Conservation (phyloP, 441 rosid genomes). For the Populus hybrid region DNA sequence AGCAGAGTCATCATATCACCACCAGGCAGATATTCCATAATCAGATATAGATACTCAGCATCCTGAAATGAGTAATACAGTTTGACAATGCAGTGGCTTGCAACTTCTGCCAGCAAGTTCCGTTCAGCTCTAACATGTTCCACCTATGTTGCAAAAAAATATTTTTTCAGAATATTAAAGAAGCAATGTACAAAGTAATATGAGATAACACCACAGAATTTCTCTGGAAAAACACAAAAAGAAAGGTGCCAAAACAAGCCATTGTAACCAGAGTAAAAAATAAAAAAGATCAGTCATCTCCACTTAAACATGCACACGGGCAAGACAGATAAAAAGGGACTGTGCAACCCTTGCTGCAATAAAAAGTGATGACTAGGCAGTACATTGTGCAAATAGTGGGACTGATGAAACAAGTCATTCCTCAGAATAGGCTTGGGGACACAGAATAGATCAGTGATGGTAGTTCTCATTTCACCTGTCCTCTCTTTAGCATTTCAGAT, state of each 20-base stretch:
- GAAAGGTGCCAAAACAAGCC: not conserved
- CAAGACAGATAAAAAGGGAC: not conserved
- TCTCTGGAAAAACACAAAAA: not conserved
- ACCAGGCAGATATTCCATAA: conserved; percentile 98
- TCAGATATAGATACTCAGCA: conserved; percentile 81
- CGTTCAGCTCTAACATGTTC: conserved; percentile 99
- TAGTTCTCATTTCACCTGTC: conserved; percentile 66
- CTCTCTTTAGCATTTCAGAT: conserved; percentile 94
- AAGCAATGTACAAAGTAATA: conserved; percentile 6
- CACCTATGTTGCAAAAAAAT: conserved; percentile 47
- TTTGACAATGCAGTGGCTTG: conserved; percentile 91
- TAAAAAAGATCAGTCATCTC: not conserved
- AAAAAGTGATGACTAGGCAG: not conserved
- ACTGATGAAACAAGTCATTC: not conserved
- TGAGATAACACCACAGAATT: not conserved
- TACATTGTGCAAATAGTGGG: conserved; percentile 1
- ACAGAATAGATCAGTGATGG: conserved; percentile 11
- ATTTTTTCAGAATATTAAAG: conserved; percentile 8
- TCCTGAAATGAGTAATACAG: conserved; percentile 97
- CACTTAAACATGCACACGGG: not conserved
- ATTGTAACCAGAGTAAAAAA: not conserved
- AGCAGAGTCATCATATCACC: conserved; percentile 97
- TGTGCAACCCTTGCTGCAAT: not conserved
- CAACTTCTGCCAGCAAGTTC: conserved; percentile 96
- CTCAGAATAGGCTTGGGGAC: not conserved